Conservation (phyloP, 1,284 basidiomycete species). For the Ceratobasidium sp. region DNA sequence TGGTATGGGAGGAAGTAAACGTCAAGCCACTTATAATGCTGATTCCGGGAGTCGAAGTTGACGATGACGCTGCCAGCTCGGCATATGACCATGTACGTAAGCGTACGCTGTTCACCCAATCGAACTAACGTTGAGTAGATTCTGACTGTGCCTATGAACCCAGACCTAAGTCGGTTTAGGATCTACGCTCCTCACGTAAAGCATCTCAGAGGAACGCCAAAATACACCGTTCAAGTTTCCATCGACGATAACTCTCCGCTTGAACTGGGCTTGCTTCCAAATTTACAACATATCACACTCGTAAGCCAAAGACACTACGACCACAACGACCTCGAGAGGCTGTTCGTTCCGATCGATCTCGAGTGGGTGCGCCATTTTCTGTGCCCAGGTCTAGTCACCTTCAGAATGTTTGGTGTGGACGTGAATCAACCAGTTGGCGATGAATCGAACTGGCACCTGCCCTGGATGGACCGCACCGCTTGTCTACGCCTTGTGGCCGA, state of each 20-base stretch:
- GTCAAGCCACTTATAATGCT: background rate
- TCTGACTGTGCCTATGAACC: background rate
- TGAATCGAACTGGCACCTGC: background rate
- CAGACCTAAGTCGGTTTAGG: background rate
- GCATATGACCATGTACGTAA: too few relatives aligned
- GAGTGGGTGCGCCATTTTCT: background rate
- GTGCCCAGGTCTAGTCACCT: background rate
- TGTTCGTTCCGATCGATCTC: background rate
- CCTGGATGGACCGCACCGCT: background rate
- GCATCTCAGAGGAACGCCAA: background rate
- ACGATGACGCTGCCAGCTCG: too few relatives aligned
- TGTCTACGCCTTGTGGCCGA: background rate
- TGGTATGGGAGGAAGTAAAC: background rate
- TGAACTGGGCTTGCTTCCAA: background rate
- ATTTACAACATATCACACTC: background rate
- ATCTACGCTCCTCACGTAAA: background rate
- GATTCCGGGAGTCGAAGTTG: background rate
- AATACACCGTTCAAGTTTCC: background rate
- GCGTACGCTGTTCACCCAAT: background rate
- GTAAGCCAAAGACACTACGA: background rate
- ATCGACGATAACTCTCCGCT: background rate
- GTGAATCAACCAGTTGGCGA: background rate
- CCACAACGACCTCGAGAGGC: background rate
- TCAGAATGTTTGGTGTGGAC: background rate
- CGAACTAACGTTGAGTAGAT: background rate